Base-by-base conservation (phyloP, 2,329 filamentous ascomycete genomes). In the Penicillium olsonii region DNA sequence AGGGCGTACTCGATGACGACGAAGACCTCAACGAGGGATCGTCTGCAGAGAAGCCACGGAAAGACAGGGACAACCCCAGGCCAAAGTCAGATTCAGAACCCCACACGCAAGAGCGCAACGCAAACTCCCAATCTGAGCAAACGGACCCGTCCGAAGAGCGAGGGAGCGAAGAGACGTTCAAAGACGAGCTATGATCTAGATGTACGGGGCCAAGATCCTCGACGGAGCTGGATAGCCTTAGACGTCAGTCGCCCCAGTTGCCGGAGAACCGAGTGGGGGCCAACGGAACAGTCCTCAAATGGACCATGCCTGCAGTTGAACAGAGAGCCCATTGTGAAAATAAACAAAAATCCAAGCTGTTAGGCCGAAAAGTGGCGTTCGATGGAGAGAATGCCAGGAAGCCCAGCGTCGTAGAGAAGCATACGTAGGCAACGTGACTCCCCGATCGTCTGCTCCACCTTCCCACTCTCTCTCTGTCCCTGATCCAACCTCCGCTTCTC, bases 1-100 rank as follows among this genome's bases (percentile, higher is more conserved):
- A 87, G 37, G 88, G 87, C 0, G 82, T 88, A 35, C 80, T 92
- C 14, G 84, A 87, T 22, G 72, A 74, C 2, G 79, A 81, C 11
- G 78, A 81, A 0, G 75, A 78, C n/a, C 64, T 68, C 5, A 63
- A 64, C 12, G 47, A 65, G 38, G 49, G 45, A 26, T 29, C 42
- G 22, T 50, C 45, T 43, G 46, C 53, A 44, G 20, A 42, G 17
- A 41, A 51, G 37, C 35, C 42, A 8, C 45, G 49, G 6, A 48
- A 56, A 38, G 42, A 56, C 27, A 15, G 53, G 59, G 12, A 55
- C 56, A 56, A 53, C 50, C 54, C 47, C 41, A 69, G 22, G 61
- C 61, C 40, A 53, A 63, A 14, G 43, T 40, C 49, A 50, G 45
- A 48, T 40, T 29, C 50, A 10, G 15, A 7, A 7, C 34, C 53